phyloP scores from a whole-genome alignment of 2,329 filamentous ascomycete species.

The Nemania sp. region DNA sequence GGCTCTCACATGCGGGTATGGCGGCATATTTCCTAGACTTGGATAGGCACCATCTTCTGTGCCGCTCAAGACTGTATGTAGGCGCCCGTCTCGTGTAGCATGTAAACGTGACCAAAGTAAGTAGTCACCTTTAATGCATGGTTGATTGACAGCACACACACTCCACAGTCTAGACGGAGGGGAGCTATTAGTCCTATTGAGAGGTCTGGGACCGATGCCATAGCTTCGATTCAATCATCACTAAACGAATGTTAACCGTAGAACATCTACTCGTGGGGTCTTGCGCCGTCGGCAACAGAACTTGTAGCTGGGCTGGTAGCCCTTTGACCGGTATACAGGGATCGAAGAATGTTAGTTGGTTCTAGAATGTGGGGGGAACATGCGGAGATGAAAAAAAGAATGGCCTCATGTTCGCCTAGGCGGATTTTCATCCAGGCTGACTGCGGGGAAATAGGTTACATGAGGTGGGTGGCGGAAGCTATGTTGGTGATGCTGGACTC shows the following conservation, averaged over 20 bases:
- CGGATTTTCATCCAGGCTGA: conserved; percentile 3
- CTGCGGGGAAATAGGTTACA: conserved; percentile 20
- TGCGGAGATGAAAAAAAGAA: conserved; percentile 18
- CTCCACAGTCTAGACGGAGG: not conserved
- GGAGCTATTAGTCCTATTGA: conserved; percentile 1
- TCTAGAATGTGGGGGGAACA: conserved; percentile 23
- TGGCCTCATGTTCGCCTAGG: not conserved
- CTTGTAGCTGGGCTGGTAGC: not conserved
- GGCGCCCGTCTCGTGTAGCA: conserved; percentile 31
- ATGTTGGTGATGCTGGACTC: conserved; percentile 16
- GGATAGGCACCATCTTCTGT: conserved; percentile 53
- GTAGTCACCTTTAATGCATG: conserved; percentile 12
- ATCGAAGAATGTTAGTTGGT: not conserved
- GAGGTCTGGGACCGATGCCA: not conserved
- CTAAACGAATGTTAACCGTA: conserved; percentile 4
- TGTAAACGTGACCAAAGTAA: conserved; percentile 22
- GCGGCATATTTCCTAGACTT: conserved; percentile 43
- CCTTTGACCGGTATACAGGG: not conserved
- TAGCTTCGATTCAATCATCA: not conserved
- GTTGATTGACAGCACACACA: not conserved
- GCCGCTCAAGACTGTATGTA: conserved; percentile 48
- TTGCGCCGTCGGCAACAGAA: not conserved
- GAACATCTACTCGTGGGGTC: conserved; percentile 1
- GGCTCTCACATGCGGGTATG: not conserved
- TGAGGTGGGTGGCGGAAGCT: not conserved